Percentiles rank a stretch among this genome's conserved stretches.
These are phyloP conservation scores for Trametes pubescens DNA, from an alignment of 1,284 basidiomycete species.

Conservation along the genomic window DNA sequence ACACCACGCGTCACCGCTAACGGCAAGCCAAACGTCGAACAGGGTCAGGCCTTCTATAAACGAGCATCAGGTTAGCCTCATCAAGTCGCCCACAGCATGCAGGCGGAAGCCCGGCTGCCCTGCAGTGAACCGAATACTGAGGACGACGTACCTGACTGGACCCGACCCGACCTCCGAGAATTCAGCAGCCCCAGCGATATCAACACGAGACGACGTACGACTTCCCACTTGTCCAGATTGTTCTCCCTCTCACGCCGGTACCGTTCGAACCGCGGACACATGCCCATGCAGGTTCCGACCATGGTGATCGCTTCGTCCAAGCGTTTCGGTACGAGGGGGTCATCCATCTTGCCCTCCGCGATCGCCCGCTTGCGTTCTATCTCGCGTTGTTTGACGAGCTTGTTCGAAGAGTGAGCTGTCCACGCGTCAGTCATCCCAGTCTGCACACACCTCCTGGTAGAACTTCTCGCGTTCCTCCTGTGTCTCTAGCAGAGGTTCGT, in stretches of 20 bases:
- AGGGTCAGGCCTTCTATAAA: neutral
- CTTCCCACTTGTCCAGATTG: slow-evolving; percentile 89
- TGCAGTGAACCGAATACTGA: neutral
- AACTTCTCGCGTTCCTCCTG: slow-evolving; percentile 68
- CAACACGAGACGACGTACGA: slow-evolving; percentile 57
- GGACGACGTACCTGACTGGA: slow-evolving; percentile 25
- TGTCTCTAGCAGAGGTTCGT: slow-evolving; percentile 54
- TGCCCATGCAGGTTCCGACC: slow-evolving; percentile 89
- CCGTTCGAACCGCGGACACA: slow-evolving; percentile 95
- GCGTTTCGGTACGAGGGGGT: slow-evolving; percentile 79
- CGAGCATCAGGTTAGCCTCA: neutral
- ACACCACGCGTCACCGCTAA: neutral
- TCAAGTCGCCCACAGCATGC: neutral
- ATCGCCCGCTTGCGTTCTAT: slow-evolving; percentile 83
- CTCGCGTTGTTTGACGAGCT: slow-evolving; percentile 80
- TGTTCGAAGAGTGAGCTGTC: slow-evolving; percentile 34
- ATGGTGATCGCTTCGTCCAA: slow-evolving; percentile 91
- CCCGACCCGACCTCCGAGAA: slow-evolving; percentile 29
- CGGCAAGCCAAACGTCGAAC: neutral
- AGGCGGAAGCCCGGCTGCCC: neutral
- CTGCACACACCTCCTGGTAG: slow-evolving; percentile 68
- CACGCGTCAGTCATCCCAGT: slow-evolving; percentile 19
- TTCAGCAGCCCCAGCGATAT: slow-evolving; percentile 28
- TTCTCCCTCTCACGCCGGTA: slow-evolving; percentile 92
- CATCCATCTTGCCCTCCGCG: slow-evolving; percentile 86